Evolutionary conservation across 352 stramenopile genomes (phyloP).

Genomic region (Thraustotheca clavata): DNA sequence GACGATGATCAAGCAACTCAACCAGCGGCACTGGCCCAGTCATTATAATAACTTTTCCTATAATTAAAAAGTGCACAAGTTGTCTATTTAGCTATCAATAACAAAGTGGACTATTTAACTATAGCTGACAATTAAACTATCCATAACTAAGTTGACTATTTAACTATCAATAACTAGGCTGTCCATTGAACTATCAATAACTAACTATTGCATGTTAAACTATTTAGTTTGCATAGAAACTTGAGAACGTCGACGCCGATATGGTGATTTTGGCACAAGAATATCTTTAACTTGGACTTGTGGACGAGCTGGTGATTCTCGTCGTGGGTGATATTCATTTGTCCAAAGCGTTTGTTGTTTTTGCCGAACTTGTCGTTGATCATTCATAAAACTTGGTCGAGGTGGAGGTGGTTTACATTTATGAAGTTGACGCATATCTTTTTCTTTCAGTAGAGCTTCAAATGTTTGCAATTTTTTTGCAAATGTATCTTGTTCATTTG

Average conservation of each 20-base stretch:
- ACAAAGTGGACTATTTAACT: neutral
- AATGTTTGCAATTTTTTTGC: too few species aligned
- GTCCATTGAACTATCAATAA: neutral
- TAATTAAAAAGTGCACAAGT: neutral
- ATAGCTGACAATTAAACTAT: neutral
- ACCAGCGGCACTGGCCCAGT: neutral
- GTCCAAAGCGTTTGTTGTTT: neutral
- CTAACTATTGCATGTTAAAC: too few species aligned
- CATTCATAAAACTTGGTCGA: neutral
- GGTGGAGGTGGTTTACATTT: neutral
- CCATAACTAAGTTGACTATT: neutral
- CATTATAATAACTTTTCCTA: neutral
- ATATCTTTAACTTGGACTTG: neutral
- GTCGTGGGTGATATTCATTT: neutral
- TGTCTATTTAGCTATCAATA: neutral
- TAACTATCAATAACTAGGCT: neutral
- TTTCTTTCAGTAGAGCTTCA: neutral
- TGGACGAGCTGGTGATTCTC: neutral
- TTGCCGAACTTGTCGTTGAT: neutral
- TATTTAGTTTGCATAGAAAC: too few species aligned
- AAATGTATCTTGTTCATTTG: too few species aligned
- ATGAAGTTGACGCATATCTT: neutral
- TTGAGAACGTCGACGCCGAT: too few species aligned
- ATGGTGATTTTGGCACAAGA: neutral
- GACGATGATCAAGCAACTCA: too few species aligned